Evolutionary conservation across 1,284 basidiomycete genomes (phyloP).

Genomic region (Ganoderma sp.): DNA sequence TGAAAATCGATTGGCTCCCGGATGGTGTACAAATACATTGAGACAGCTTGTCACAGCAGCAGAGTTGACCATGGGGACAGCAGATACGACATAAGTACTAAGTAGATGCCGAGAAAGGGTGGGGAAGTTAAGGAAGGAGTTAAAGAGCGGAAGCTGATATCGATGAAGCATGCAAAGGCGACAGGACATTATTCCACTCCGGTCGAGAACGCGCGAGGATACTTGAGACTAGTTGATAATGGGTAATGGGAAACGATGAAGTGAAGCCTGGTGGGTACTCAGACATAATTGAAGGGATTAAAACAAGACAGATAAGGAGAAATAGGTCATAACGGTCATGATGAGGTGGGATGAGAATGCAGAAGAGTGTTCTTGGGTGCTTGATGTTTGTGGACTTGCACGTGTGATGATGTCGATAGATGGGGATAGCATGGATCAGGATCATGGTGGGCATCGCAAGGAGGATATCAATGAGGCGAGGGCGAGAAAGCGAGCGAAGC

Average conservation of each 20-base stretch:
- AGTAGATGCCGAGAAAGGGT: conserved; percentile 19
- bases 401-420: conserved; percentile 1
- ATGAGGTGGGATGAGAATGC: conserved; percentile 22
- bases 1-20: conserved; percentile 22
- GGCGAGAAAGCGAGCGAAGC: conserved; percentile 11
- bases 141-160: conserved; percentile 8
- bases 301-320: conserved; percentile 14
- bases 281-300: conserved; percentile 32
- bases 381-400: conserved; percentile 3
- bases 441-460: conserved; percentile 7
- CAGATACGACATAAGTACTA: conserved; percentile 35
- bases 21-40: conserved; percentile 34
- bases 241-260: conserved; percentile 8
- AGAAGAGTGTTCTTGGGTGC: conserved; percentile 18
- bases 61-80: conserved; percentile 32
- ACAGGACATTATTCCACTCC: conserved; percentile 10
- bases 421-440: conserved; percentile 12
- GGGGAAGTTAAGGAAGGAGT: background rate
- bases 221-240: background rate
- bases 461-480: conserved; percentile 1
- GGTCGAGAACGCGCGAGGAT: background rate
- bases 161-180: conserved; percentile 15
- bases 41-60: conserved; percentile 34
- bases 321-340: conserved; percentile 29
- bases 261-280: background rate